Evolutionary conservation across 352 stramenopile species (phyloP), one percentile per base, ranked within the genome.

Genomic region (Phytophthora fragariaefolia): DNA sequence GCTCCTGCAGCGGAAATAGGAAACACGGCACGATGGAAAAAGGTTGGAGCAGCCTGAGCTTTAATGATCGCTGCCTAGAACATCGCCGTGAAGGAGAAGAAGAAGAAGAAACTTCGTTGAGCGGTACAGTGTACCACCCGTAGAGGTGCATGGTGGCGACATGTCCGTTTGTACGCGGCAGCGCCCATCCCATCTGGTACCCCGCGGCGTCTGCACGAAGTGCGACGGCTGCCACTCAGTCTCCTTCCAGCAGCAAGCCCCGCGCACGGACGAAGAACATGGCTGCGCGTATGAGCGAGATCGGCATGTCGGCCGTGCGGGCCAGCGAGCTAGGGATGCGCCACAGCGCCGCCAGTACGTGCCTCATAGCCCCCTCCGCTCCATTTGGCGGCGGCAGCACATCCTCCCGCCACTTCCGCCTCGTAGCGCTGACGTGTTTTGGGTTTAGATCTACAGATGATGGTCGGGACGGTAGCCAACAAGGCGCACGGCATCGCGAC

Each of bases 251-350:
- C 45, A 50, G n/a, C 34, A 23, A 38, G 27, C 15, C 9, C 1
- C 42, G 43, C 26, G 24, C 15, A 2, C 17, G 46, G 34, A 43
- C 20, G 30, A 30, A 63, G 55, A 66, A 30, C 18, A 78, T 78
- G 71, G 57, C 66, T 7, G 58, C 66, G 38, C 71, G 71, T 45
- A 74, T 78, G 60, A 78, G 66, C 52, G 61, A 72, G 52, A 75
- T 78, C 30, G 61, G 66, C 30, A 63, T 75, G 60, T 78, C 71
- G 42, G 66, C 66, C 55, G 42, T 78, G 57, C 66, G 71, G 56
- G 61, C 62, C 32, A 78, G 71, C 57, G 71, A 78, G 58, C 69
- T 78, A n/a, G 71, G 71, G 10, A 75, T 78, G 71, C 71, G 71
- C 36, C 66, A 78, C 61, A 78, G 71, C 46, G 71, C 71, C 23